These are phyloP conservation scores for Xylariaceae sp. DNA, from an alignment of 2,329 filamentous ascomycete genomes.

Conservation along the genomic window DNA sequence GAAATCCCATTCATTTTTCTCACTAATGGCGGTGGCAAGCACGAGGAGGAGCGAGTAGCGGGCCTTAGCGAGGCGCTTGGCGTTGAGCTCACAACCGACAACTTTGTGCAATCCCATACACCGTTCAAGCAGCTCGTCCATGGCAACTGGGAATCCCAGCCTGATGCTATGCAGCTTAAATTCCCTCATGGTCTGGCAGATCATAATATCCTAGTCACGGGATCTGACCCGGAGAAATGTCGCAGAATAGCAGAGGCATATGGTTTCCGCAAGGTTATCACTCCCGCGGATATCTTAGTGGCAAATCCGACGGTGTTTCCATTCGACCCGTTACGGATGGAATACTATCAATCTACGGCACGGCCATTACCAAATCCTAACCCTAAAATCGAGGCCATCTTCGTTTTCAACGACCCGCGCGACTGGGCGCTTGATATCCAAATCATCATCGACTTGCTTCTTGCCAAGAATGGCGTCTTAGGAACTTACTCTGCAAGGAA, in stretches of 20 bases:
- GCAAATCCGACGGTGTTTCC: slow-evolving; percentile 77
- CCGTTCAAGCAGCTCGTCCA: slow-evolving; percentile 67
- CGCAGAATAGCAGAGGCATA: slow-evolving; percentile 71
- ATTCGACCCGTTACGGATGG: slow-evolving; percentile 64
- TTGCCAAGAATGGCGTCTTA: slow-evolving; percentile 73
- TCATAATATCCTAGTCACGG: slow-evolving; percentile 71
- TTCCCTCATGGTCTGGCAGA: slow-evolving; percentile 53
- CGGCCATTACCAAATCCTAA: slow-evolving; percentile 54
- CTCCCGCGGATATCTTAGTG: slow-evolving; percentile 75
- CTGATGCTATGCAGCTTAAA: too few relatives aligned
- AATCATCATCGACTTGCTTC: slow-evolving; percentile 75
- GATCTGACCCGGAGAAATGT: slow-evolving; percentile 63
- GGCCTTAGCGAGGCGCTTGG: slow-evolving; percentile 65
- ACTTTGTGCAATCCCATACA: slow-evolving; percentile 88
- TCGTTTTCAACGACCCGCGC: slow-evolving; percentile 92
- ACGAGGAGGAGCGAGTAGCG: slow-evolving; percentile 67
- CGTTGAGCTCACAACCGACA: slow-evolving; percentile 59
- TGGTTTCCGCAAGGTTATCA: slow-evolving; percentile 79
- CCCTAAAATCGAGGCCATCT: slow-evolving; percentile 77
- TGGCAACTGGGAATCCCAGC: neutral
- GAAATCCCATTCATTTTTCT: slow-evolving; percentile 88
- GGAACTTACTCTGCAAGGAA: slow-evolving; percentile 77
- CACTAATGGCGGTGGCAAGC: slow-evolving; percentile 90
- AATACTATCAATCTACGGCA: slow-evolving; percentile 57
- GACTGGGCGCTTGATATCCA: slow-evolving; percentile 93